Evolutionary conservation across 192 early-diverging fungal genomes (phyloP).

Genomic region (Diversispora eburnea): DNA sequence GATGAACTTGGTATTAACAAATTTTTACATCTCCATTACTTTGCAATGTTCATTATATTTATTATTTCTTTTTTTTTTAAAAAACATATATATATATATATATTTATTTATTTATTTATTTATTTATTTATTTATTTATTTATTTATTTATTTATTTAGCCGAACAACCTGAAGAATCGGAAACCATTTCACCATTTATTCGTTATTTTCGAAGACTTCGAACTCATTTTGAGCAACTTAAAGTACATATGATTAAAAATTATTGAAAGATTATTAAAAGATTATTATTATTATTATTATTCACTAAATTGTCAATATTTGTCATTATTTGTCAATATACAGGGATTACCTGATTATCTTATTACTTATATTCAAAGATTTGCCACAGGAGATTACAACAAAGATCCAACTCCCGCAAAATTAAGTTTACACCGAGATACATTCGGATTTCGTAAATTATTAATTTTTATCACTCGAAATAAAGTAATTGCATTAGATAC

Average conservation of each 20-base stretch:
- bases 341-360: constrained; percentile 13
- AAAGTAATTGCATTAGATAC: constrained; percentile 84
- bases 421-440: constrained; percentile 52
- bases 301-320: neutral
- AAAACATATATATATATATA: neutral
- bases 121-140: too few relatives aligned
- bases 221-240: constrained; percentile 48
- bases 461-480: constrained; percentile 70
- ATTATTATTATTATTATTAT: neutral
- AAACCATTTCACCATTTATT: constrained; percentile 45
- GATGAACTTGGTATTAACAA: constrained; percentile 55
- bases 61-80: too few relatives aligned
- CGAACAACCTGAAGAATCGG: constrained; percentile 48
- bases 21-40: too few relatives aligned
- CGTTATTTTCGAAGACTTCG: constrained; percentile 64
- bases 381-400: constrained; percentile 9
- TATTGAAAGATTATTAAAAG: neutral
- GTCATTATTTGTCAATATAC: neutral
- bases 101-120: neutral
- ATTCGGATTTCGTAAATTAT: constrained; percentile 87
- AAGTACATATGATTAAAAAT: constrained; percentile 34
- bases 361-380: constrained; percentile 7
- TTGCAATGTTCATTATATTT: too few relatives aligned
- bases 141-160: constrained; percentile 22
- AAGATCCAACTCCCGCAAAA: neutral